These are phyloP conservation scores for Spiraea crenata DNA, from an alignment of 331 rosid species.

Conservation along the genomic window DNA sequence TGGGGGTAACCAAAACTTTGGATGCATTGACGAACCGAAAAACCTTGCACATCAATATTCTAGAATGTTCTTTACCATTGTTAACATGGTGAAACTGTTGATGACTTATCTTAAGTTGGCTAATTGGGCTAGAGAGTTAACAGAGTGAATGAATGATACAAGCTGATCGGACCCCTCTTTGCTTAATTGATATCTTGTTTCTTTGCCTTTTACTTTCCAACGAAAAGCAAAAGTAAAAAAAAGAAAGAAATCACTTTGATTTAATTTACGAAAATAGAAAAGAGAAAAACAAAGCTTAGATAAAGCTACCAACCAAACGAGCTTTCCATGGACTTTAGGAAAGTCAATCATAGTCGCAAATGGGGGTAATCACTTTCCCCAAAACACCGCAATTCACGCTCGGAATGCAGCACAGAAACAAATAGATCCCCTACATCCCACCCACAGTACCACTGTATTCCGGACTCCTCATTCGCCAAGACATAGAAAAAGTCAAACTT, in stretches of 20 bases:
- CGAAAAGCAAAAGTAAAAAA: neutral
- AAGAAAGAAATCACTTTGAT: constrained; percentile 3
- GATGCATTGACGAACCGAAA: no score
- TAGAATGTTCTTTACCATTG: no score
- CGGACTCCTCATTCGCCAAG: neutral
- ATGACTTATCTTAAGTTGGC: no score
- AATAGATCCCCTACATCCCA: constrained; percentile 1
- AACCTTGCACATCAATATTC: no score
- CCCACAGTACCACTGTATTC: neutral
- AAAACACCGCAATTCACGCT: constrained; percentile 42
- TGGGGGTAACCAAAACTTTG: no score
- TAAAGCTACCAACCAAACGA: constrained; percentile 21
- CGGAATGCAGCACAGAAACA: neutral
- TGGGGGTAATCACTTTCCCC: constrained; percentile 18
- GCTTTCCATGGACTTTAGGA: constrained; percentile 26
- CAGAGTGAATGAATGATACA: no score
- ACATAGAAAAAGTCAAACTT: neutral
- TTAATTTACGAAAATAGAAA: neutral
- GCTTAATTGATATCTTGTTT: no score
- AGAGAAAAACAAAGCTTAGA: neutral
- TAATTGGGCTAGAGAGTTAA: no score
- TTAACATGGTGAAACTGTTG: no score
- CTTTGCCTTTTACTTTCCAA: constrained; percentile 21
- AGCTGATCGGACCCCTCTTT: no score
- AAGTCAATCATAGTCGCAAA: constrained; percentile 36